Evolutionary conservation across 2,329 filamentous ascomycete genomes (phyloP).

Genomic region (Sphaerulina vaccinii): DNA sequence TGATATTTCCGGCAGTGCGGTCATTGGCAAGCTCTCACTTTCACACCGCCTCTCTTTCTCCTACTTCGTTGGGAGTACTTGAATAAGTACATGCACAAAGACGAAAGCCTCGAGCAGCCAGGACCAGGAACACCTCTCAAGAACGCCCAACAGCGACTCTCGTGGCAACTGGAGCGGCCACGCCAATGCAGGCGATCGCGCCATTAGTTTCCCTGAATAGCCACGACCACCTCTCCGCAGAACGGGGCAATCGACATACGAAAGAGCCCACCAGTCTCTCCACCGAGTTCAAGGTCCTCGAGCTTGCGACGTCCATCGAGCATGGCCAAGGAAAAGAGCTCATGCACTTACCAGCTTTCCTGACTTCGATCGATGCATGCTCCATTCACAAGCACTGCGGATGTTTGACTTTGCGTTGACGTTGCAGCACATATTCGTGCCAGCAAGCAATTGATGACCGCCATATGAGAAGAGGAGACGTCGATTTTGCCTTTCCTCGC

Average conservation of each 20-base stretch:
- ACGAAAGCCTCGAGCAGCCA: not conserved
- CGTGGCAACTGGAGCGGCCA: conserved; percentile 5
- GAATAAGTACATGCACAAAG: conserved; percentile 10
- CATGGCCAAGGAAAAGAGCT: no score
- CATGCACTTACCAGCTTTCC: no score
- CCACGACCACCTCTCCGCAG: not conserved
- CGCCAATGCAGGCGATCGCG: conserved; percentile 9
- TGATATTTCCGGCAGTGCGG: not conserved
- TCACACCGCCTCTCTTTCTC: conserved; percentile 8
- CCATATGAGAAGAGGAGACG: not conserved
- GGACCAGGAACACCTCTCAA: conserved; percentile 6
- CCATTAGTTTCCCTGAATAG: not conserved
- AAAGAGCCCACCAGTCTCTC: not conserved
- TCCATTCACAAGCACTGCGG: no score
- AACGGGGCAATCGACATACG: no score
- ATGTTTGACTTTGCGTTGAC: conserved; percentile 1
- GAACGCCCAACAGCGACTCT: not conserved
- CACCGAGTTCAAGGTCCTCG: not conserved
- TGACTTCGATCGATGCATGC: no score
- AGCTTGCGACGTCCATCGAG: not conserved
- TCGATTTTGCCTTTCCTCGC: not conserved
- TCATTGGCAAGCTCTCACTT: not conserved
- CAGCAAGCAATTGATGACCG: not conserved
- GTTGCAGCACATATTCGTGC: conserved; percentile 2
- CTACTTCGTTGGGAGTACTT: conserved; percentile 4